A percentile compares a stretch with the other conserved stretches of the same genome.
Evolutionary conservation across 768 basidiomycete species (phyloP).

Genomic region (Suillus plorans): DNA sequence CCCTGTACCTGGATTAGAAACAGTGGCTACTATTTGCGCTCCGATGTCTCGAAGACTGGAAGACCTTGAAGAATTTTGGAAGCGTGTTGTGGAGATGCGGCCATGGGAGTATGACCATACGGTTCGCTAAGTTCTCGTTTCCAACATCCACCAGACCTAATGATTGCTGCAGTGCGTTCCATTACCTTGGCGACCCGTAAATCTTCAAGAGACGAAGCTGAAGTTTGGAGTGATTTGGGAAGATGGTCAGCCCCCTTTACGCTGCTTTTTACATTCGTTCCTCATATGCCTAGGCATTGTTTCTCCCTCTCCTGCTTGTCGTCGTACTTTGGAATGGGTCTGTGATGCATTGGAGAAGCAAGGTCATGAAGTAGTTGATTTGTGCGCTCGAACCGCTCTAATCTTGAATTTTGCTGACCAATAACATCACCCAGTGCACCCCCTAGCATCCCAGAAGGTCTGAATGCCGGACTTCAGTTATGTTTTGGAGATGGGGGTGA

Average conservation of each 20-base stretch:
- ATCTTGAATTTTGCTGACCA: background rate
- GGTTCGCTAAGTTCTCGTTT: slow-evolving; percentile 22
- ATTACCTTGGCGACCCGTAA: slow-evolving; percentile 40
- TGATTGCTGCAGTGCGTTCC: slow-evolving; percentile 36
- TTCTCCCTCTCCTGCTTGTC: slow-evolving; percentile 40
- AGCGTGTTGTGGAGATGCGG: slow-evolving; percentile 38
- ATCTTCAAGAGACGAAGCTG: slow-evolving; percentile 34
- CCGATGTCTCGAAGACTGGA: slow-evolving; percentile 44
- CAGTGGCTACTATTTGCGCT: slow-evolving; percentile 34
- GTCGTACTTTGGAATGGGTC: slow-evolving; percentile 35
- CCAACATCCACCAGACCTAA: background rate
- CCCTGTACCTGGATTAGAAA: slow-evolving; percentile 39
- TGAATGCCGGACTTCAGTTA: slow-evolving; percentile 53
- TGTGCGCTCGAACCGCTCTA: slow-evolving; percentile 26
- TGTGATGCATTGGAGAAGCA: slow-evolving; percentile 33
- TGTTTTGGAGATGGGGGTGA: slow-evolving; percentile 58
- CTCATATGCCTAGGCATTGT: slow-evolving; percentile 29
- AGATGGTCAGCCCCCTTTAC: slow-evolving; percentile 33
- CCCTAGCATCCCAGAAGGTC: slow-evolving; percentile 50
- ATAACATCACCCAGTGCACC: slow-evolving; percentile 30
- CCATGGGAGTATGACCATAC: slow-evolving; percentile 46
- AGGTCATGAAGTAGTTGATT: slow-evolving; percentile 41
- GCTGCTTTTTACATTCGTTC: background rate
- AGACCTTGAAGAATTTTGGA: slow-evolving; percentile 44
- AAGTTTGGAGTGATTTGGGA: slow-evolving; percentile 42